These are phyloP conservation scores for Eragrostis nindensis DNA, from an alignment of 176 grass and related monocot genomes.

Conservation along the genomic window DNA sequence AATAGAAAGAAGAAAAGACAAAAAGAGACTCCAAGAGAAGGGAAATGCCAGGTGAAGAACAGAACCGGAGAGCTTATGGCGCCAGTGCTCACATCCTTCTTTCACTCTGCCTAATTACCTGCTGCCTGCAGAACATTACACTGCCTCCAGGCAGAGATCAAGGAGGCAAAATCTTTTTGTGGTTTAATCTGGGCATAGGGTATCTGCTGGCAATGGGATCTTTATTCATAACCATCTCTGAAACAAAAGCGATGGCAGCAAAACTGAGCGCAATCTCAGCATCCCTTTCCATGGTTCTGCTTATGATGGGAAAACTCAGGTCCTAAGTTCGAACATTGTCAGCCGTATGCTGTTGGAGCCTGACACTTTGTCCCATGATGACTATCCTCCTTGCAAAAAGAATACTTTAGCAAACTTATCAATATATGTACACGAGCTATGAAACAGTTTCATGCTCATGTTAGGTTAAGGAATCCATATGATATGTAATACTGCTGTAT, in stretches of 20 bases:
- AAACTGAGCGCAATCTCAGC: constrained; percentile 6
- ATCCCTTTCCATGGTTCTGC: neutral
- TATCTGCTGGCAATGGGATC: constrained; percentile 15
- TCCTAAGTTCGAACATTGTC: neutral
- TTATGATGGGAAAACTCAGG: neutral
- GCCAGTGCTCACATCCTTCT: neutral
- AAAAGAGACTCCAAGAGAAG: neutral
- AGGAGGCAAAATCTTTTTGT: neutral
- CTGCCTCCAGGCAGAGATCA: neutral
- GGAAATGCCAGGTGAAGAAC: constrained; percentile 23
- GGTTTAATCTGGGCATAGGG: neutral
- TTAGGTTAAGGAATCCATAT: neutral
- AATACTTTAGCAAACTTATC: neutral
- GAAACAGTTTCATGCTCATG: neutral
- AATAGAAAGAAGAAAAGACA: neutral
- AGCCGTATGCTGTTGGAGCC: neutral
- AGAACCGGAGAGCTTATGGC: neutral
- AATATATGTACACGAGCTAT: neutral
- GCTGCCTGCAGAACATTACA: neutral
- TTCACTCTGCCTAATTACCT: neutral
- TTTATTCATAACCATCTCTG: neutral
- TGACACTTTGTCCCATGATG: neutral
- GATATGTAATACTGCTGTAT: neutral
- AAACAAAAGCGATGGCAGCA: neutral
- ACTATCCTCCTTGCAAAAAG: neutral